Evolutionary conservation across 2,329 filamentous ascomycete genomes (phyloP).

Genomic region (Fusarium albidum): DNA sequence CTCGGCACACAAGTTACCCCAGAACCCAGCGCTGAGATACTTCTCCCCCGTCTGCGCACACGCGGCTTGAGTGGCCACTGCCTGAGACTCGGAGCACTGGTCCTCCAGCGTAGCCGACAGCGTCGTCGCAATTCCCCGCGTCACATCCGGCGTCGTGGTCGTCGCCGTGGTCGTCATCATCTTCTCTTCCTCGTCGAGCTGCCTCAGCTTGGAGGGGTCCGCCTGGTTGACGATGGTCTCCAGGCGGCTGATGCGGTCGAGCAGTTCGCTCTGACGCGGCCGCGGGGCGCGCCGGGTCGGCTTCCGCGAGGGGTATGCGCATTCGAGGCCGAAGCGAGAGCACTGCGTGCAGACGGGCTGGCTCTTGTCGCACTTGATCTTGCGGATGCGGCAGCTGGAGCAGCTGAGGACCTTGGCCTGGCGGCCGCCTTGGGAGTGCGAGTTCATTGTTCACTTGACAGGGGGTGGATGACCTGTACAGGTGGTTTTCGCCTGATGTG

Average conservation of each 20-base stretch:
- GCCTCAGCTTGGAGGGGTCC: conserved; percentile 43
- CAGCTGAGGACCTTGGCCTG: conserved; percentile 57
- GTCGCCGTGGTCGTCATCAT: too few species aligned
- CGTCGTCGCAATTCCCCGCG: background rate
- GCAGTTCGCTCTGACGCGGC: conserved; percentile 53
- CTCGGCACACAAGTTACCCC: conserved; percentile 53
- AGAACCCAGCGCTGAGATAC: conserved; percentile 55
- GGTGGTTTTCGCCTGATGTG: background rate
- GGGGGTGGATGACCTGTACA: background rate
- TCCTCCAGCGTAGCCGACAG: conserved; percentile 18
- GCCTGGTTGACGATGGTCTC: conserved; percentile 56
- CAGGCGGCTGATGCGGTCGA: conserved; percentile 53
- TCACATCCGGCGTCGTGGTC: background rate
- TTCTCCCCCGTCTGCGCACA: conserved; percentile 33
- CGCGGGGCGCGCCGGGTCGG: conserved; percentile 51
- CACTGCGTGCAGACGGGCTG: conserved; percentile 63
- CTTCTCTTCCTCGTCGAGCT: conserved; percentile 38
- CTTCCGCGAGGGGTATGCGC: conserved; percentile 55
- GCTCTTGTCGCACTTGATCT: conserved; percentile 66
- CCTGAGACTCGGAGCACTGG: conserved; percentile 25
- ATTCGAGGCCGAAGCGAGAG: conserved; percentile 55
- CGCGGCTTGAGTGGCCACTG: conserved; percentile 32
- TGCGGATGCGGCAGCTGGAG: conserved; percentile 69
- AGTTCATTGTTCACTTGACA: conserved; percentile 30
- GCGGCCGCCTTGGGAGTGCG: conserved; percentile 23